Conservation (phyloP, 805 yeast genomes). For the Candida adriatica region DNA sequence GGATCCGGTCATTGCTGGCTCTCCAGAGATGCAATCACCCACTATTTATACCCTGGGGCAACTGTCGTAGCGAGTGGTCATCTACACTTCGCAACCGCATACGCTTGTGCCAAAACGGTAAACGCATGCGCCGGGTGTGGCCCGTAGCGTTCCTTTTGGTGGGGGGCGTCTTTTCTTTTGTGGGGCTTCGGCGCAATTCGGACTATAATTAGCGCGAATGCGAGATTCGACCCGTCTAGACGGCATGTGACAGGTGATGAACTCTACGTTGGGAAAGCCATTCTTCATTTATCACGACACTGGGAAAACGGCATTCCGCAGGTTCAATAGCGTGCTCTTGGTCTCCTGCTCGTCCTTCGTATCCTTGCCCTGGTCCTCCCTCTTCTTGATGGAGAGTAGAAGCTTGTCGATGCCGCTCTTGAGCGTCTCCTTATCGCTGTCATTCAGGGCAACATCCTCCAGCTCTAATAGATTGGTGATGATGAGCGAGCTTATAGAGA, state of each 20-base stretch:
- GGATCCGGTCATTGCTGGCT: constrained; percentile 15
- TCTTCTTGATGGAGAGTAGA: constrained; percentile 21
- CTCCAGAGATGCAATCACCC: no score
- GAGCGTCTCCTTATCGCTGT: constrained; percentile 13
- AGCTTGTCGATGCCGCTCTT: constrained; percentile 23
- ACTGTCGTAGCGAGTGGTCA: no score
- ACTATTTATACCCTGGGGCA: background rate
- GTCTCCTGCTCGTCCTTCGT: constrained; percentile 26
- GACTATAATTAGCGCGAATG: no score
- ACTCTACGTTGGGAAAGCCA: no score
- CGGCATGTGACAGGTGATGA: no score
- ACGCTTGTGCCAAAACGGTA: no score
- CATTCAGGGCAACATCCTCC: constrained; percentile 20
- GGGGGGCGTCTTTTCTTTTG: no score
- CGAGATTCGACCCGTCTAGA: no score
- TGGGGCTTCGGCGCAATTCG: no score
- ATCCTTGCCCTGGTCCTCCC: constrained; percentile 24
- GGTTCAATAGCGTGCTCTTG: constrained; percentile 17
- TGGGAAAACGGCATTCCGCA: constrained; percentile 17
- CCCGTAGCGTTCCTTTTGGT: no score
- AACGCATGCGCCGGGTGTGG: no score
- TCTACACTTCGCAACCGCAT: no score
- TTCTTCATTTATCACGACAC: constrained; percentile 1
- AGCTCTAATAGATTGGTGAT: constrained; percentile 21
- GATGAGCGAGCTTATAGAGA: constrained; percentile 22